phyloP scores from a whole-genome alignment of 2,329 filamentous ascomycete species.

The Monosporascus sp. region DNA sequence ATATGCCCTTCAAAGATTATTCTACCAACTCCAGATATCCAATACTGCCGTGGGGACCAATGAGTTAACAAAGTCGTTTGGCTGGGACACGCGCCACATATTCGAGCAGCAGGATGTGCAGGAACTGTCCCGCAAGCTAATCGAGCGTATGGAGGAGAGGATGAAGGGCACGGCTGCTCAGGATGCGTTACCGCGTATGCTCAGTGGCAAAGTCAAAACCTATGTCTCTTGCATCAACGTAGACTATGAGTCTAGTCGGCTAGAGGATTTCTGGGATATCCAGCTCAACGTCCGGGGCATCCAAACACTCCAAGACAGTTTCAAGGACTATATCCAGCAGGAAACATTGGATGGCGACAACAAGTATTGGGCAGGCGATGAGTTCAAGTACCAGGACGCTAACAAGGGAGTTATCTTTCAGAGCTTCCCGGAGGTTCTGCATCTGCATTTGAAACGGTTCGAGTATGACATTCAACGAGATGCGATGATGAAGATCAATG shows the following conservation, averaged over 20 bases:
- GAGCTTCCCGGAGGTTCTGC: constrained; percentile 87
- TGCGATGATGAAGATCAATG: constrained; percentile 98
- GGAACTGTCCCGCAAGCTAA: constrained; percentile 90
- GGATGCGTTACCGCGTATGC: constrained; percentile 82
- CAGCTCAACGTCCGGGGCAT: constrained; percentile 95
- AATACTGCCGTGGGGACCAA: constrained; percentile 79
- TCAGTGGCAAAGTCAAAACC: constrained; percentile 96
- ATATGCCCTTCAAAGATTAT: constrained; percentile 87
- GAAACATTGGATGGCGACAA: constrained; percentile 98
- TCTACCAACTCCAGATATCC: constrained; percentile 90
- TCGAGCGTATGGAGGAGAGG: constrained; percentile 93
- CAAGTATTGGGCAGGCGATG: constrained; percentile 89
- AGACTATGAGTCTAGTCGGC: constrained; percentile 89
- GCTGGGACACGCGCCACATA: constrained; percentile 96
- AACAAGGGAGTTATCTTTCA: constrained; percentile 98
- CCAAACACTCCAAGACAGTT: constrained; percentile 88
- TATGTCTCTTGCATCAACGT: constrained; percentile 99
- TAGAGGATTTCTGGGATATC: constrained; percentile 98
- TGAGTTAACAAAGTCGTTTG: constrained; percentile 93
- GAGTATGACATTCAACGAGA: constrained; percentile 96
- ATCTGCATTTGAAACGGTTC: constrained; percentile 94
- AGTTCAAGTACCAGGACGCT: constrained; percentile 89
- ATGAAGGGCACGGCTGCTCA: constrained; percentile 97
- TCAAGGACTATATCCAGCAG: constrained; percentile 92
- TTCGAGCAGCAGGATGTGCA: constrained; percentile 99